Evolutionary conservation across 768 basidiomycete genomes (phyloP), one percentile per base, ranked within the genome.

Genomic region (Tremella mesenterica): DNA sequence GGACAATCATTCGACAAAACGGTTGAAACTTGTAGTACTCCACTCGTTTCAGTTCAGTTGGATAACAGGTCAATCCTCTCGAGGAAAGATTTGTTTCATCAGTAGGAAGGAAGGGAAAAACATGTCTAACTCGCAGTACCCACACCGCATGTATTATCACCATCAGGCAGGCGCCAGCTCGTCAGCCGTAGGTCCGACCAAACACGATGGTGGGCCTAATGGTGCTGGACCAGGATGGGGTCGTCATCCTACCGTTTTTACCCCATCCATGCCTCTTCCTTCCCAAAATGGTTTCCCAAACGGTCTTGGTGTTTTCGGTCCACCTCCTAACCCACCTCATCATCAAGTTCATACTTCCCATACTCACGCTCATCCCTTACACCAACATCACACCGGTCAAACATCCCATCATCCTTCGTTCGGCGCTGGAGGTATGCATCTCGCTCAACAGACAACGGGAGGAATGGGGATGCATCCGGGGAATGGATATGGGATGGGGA

Each of bases 331-430:
- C 4, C n/a, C n/a, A 14, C 38, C 38, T 16, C 38, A 41, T 41
- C 38, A 41, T 41, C n/a, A n/a, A n/a, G n/a, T n/a, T n/a, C n/a
- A n/a, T n/a, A 41, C 38, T 23, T 8, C 38, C 23, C 38, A 41
- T 14, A 41, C 38, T n/a, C 38, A 41, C 38, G 38, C n/a, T 18
- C 38, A 41, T 23, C n/a, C n/a, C n/a, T 23, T 41, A 23, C 38
- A 41, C 38, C 38, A 41, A 23, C 38, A 41, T 14, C 38, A 41
- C 38, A 41, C 38, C 30, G 60, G 57, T 27, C 54, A 58, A 48
- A 43, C 38, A 20, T 54, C 51, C 27, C 63, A 65, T 56, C 64
- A 63, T 58, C 57, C 54, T 10, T 50, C 38, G 23, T 60, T 61
- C 48, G 60, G 63, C 3, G 50, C 43, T 14, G 50, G 25, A 3